phyloP scores from a whole-genome alignment of 140 eudicot species.

The Senecio squalidus region DNA sequence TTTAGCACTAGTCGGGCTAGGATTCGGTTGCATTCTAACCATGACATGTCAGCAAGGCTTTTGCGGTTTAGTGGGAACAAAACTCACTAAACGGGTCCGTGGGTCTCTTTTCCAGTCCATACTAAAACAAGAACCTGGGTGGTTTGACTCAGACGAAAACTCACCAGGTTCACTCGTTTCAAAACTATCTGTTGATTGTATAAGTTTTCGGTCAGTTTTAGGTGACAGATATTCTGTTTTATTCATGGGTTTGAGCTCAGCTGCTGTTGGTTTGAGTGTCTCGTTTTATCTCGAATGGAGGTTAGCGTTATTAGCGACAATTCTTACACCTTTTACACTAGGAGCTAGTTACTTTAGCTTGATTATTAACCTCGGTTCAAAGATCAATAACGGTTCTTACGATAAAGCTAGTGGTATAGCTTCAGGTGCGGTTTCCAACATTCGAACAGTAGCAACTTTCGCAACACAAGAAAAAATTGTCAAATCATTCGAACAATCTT shows the following conservation, averaged over 20 bases:
- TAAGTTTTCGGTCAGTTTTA: constrained; percentile 59
- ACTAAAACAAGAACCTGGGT: constrained; percentile 76
- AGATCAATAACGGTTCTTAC: constrained; percentile 49
- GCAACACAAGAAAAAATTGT: constrained; percentile 64
- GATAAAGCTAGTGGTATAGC: constrained; percentile 78
- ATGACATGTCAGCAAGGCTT: constrained; percentile 87
- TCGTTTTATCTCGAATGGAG: constrained; percentile 66
- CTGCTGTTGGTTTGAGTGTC: constrained; percentile 64
- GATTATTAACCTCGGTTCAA: constrained; percentile 65
- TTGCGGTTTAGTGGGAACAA: constrained; percentile 87
- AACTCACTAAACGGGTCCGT: constrained; percentile 65
- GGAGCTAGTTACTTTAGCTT: constrained; percentile 78
- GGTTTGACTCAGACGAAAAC: constrained; percentile 70
- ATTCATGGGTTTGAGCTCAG: constrained; percentile 71
- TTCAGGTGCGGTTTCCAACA: constrained; percentile 75
- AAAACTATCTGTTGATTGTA: constrained; percentile 52
- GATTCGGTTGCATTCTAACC: constrained; percentile 59
- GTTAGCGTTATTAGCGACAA: constrained; percentile 53
- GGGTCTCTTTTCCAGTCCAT: constrained; percentile 44
- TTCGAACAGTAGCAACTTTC: constrained; percentile 78
- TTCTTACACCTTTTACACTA: constrained; percentile 70
- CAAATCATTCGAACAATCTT: constrained; percentile 51
- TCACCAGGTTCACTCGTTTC: constrained; percentile 67
- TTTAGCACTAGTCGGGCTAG: constrained; percentile 60
- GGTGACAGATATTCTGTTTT: constrained; percentile 73